phyloP scores from a whole-genome alignment of 441 rosid genomes.

The Erodium texanum region DNA sequence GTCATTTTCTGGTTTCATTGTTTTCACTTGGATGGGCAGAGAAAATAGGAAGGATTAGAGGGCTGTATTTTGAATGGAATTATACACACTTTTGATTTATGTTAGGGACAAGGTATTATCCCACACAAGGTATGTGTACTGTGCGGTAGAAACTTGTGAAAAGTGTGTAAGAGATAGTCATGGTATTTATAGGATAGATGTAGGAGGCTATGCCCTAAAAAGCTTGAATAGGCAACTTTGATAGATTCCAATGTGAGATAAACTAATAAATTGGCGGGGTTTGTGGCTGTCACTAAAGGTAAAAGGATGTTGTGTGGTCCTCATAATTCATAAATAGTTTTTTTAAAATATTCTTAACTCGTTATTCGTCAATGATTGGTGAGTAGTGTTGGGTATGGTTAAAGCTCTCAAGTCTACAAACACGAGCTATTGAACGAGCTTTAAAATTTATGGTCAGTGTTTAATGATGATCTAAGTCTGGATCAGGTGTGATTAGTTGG shows the following conservation, averaged over 20 bases:
- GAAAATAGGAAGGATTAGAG: not conserved
- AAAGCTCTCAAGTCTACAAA: no score
- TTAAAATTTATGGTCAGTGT: not conserved
- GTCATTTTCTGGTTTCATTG: no score
- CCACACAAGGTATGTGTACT: not conserved
- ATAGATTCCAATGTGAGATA: not conserved
- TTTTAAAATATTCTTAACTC: no score
- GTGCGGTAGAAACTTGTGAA: not conserved
- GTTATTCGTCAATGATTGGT: no score
- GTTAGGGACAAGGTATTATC: not conserved
- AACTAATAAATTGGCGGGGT: not conserved
- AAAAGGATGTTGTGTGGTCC: no score
- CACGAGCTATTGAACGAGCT: not conserved
- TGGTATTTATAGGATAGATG: not conserved
- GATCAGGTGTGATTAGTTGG: no score
- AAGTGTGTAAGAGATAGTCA: not conserved
- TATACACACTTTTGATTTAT: not conserved
- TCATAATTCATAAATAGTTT: no score
- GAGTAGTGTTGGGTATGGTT: not conserved
- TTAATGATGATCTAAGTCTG: not conserved
- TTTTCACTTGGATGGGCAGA: not conserved
- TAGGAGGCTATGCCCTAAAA: not conserved
- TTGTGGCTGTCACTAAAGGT: no score
- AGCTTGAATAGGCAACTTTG: not conserved
- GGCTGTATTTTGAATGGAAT: no score